Base-by-base conservation (phyloP, 2,329 filamentous ascomycete genomes). In the Exserohilum turcica region DNA sequence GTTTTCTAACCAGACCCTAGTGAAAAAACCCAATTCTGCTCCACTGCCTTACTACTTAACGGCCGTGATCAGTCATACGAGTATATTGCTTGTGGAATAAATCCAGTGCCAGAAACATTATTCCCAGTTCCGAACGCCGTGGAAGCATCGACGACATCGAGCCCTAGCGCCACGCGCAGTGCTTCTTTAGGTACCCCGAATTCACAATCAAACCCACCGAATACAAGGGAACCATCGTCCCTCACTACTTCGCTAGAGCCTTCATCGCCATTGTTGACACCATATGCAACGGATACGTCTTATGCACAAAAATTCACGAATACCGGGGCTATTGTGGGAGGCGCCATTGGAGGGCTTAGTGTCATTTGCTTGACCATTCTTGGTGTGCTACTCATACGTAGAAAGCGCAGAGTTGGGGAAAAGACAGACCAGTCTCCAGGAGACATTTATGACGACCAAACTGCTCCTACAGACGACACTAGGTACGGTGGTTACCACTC, bases 11-110 rank as follows among this genome's bases (percentile, higher is more conserved):
- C 18, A 31, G 43, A 44, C 15, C 24, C 28, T 28, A 58, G 48
- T 13, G 39, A 50, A 43, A 24, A 32, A 28, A 38, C 33, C 28
- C 37, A 54, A 32, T 58, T 50, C 10, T 62, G 59, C 29, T 60
- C 57, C 27, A 59, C 54, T 29, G 48, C 46, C 8, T 42, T 60
- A 10, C 33, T 60, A 5, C 51, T 57, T 18, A 56, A 59, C 33
- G 57, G 52, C 1, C 48, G 48, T 24, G 57, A 58, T 45, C 57
- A 62, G 32, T 48, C 52, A n/a, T 62, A 38, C 35, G 48, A 55
- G 36, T 60, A 60, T 37, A 57, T 60, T 39, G 59, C 57, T 29
- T 60, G 59, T 31, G 59, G 57, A 50, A 40, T 24, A 21, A 39
- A 42, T 27, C 43, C 45, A 32, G 40, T 13, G 37, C 53, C 48